These are phyloP conservation scores for Suillus brevipes DNA, from an alignment of 768 basidiomycete genomes.

Conservation along the genomic window DNA sequence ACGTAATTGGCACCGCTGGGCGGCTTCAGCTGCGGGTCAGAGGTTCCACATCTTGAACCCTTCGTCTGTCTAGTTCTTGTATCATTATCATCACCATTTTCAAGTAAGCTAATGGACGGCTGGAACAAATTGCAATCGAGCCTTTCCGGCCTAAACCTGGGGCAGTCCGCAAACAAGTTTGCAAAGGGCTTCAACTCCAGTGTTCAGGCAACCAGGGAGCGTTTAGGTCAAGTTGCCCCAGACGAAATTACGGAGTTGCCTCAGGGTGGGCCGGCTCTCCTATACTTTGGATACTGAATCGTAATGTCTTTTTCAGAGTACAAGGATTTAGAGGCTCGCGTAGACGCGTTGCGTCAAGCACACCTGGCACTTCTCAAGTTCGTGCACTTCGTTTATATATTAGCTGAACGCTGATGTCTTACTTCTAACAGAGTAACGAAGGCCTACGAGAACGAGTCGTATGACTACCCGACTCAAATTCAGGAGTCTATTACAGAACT, in stretches of 20 bases:
- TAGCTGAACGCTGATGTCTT: slow-evolving; percentile 1
- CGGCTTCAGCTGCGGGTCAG: slow-evolving; percentile 6
- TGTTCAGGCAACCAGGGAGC: slow-evolving; percentile 85
- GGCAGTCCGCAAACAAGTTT: slow-evolving; percentile 73
- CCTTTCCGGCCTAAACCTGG: slow-evolving; percentile 63
- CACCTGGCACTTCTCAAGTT: slow-evolving; percentile 80
- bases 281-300: neutral
- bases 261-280: slow-evolving; percentile 53
- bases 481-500: slow-evolving; percentile 80
- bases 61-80: neutral
- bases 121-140: slow-evolving; percentile 74
- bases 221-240: slow-evolving; percentile 84
- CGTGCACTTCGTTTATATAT: neutral
- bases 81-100: neutral
- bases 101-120: slow-evolving; percentile 38
- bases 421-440: slow-evolving; percentile 63
- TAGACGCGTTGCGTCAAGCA: slow-evolving; percentile 84
- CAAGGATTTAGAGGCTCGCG: slow-evolving; percentile 91
- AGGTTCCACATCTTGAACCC: neutral
- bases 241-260: slow-evolving; percentile 96
- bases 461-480: slow-evolving; percentile 88
- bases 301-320: slow-evolving; percentile 63
- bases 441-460: slow-evolving; percentile 85
- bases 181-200: slow-evolving; percentile 79
- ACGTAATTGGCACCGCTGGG: slow-evolving; percentile 11